phyloP scores from a whole-genome alignment of 176 grass and related monocot genomes.

The Paspalum vaginatum region DNA sequence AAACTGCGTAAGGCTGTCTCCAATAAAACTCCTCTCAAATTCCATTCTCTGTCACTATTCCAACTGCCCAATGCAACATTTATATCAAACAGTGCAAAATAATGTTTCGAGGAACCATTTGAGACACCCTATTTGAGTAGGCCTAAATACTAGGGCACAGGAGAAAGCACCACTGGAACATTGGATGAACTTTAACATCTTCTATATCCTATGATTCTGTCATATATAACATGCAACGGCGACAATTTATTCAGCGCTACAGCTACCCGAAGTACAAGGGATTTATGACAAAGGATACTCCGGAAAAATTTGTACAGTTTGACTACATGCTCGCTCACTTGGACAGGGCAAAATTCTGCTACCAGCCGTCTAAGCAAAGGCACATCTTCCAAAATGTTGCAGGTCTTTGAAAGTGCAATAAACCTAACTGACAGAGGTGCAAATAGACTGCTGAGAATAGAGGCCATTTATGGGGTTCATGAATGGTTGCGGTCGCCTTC shows the following conservation, averaged over 20 bases:
- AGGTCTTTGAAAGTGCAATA: conserved; percentile 30
- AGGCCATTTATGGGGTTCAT: conserved; percentile 71
- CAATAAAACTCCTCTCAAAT: too few relatives aligned
- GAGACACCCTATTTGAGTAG: too few relatives aligned
- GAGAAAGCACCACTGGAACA: too few relatives aligned
- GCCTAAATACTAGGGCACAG: too few relatives aligned
- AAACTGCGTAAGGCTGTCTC: neutral
- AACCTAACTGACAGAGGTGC: conserved; percentile 67
- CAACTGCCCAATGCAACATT: too few relatives aligned
- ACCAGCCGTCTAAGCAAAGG: conserved; percentile 44
- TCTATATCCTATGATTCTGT: conserved; percentile 35
- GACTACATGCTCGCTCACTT: conserved; percentile 29
- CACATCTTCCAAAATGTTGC: conserved; percentile 47
- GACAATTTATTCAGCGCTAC: conserved; percentile 47
- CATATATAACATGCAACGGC: conserved; percentile 14
- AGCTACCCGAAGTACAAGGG: conserved; percentile 27
- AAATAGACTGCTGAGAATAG: conserved; percentile 80
- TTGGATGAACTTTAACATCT: conserved; percentile 20
- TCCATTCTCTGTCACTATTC: too few relatives aligned
- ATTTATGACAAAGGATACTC: conserved; percentile 29
- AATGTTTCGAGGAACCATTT: too few relatives aligned
- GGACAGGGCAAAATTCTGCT: conserved; percentile 43
- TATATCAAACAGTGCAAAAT: too few relatives aligned
- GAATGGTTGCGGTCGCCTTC: conserved; percentile 72
- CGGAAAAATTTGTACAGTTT: conserved; percentile 53